These are phyloP conservation scores for Podaxis sp. DNA, from an alignment of 768 basidiomycete species.

Conservation along the genomic window DNA sequence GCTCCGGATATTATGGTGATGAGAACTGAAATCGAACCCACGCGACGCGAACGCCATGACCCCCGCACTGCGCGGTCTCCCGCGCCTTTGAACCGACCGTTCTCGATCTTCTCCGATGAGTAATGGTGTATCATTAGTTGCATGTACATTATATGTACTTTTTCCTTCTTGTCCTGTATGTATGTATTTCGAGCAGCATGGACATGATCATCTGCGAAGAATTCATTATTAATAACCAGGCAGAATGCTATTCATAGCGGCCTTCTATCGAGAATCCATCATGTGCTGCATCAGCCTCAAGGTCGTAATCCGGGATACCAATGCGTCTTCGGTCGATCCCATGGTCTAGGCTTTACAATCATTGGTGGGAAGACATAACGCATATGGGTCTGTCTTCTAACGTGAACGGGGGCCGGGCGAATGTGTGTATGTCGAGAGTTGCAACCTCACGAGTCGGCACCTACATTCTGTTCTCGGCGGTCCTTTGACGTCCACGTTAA, in stretches of 20 bases:
- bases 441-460: background rate
- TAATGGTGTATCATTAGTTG: background rate
- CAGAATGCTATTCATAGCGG: background rate
- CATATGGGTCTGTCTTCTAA: background rate
- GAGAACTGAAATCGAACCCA: background rate
- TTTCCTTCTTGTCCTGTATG: background rate
- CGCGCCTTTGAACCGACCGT: conserved; percentile 7
- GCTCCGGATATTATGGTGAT: background rate
- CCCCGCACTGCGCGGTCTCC: background rate
- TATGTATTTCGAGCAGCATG: background rate
- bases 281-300: background rate
- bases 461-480: background rate
- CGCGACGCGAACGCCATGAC: background rate
- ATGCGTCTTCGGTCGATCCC: background rate
- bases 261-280: background rate
- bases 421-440: background rate
- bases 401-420: background rate
- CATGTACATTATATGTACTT: background rate
- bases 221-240: background rate
- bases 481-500: background rate
- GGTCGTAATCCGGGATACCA: conserved; percentile 5
- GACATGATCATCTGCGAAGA: background rate
- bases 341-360: background rate
- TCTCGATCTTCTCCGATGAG: conserved; percentile 5
- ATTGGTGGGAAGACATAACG: background rate